Conservation (phyloP, 345 rosid genomes). For the Heritiera littoralis region DNA sequence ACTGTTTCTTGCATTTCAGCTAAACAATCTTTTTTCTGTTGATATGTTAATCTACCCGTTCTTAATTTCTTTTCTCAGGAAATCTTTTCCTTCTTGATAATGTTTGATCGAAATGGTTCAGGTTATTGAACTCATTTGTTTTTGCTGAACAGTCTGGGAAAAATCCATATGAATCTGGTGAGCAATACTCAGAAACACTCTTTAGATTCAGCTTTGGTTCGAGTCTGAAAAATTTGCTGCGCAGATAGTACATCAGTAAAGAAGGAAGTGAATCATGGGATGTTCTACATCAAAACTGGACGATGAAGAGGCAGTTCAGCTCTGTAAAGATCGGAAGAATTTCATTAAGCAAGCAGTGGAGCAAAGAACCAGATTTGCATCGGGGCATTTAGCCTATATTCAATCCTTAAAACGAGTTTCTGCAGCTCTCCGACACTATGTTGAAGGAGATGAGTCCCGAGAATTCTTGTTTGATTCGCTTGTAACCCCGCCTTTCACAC, state of each 20-base stretch:
- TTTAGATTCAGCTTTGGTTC: conserved; percentile 31
- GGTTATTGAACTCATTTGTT: conserved; percentile 17
- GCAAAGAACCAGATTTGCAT: conserved; percentile 78
- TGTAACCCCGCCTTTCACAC: conserved; percentile 53
- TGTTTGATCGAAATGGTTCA: conserved; percentile 16
- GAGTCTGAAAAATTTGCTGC: conserved; percentile 29
- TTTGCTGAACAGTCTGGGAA: conserved; percentile 29
- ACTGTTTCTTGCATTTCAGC: conserved; percentile 8
- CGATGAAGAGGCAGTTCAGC: conserved; percentile 92
- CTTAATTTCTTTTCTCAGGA: neutral
- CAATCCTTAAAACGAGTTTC: conserved; percentile 83
- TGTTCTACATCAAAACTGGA: conserved; percentile 88
- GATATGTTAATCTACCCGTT: conserved; percentile 1
- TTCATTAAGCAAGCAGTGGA: conserved; percentile 92
- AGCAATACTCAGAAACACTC: conserved; percentile 16
- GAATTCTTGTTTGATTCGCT: conserved; percentile 68
- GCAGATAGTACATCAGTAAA: neutral
- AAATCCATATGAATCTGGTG: conserved; percentile 45
- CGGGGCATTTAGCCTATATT: conserved; percentile 77
- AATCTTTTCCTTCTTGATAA: conserved; percentile 5
- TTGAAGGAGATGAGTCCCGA: conserved; percentile 74
- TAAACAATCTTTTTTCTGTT: neutral
- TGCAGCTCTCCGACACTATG: conserved; percentile 71
- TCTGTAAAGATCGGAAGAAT: conserved; percentile 83
- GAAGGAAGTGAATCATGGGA: conserved; percentile 62